These are phyloP conservation scores for Carex myosuroides DNA, from an alignment of 176 grass and related monocot species.

Conservation along the genomic window DNA sequence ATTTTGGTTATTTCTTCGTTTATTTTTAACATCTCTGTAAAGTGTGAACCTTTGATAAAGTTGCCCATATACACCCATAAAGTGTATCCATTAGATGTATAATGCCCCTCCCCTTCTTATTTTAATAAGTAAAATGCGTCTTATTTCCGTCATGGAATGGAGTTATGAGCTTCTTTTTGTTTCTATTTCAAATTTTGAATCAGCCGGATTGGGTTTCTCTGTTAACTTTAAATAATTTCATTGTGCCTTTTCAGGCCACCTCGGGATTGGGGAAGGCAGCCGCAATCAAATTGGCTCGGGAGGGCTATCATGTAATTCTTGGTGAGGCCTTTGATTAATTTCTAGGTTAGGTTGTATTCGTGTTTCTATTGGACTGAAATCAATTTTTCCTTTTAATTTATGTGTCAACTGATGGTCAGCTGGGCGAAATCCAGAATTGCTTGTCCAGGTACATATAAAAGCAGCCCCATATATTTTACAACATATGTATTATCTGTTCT, in stretches of 20 bases:
- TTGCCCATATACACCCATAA: neutral
- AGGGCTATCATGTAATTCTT: slow-evolving; percentile 71
- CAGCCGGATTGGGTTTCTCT: neutral
- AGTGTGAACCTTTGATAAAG: too few species aligned
- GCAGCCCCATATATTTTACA: neutral
- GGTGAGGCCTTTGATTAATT: slow-evolving; percentile 39
- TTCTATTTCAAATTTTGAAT: neutral
- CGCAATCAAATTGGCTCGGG: slow-evolving; percentile 42
- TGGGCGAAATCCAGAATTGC: slow-evolving; percentile 36
- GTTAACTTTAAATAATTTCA: neutral
- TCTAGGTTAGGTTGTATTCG: neutral
- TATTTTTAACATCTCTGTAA: too few species aligned
- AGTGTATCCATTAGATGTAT: neutral
- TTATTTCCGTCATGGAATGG: neutral
- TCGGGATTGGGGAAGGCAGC: slow-evolving; percentile 68
- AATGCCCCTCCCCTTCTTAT: neutral
- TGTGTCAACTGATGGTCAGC: slow-evolving; percentile 27
- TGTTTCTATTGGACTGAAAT: neutral
- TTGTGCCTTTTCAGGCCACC: slow-evolving; percentile 42
- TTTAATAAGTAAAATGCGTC: neutral
- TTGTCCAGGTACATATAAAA: slow-evolving; percentile 47
- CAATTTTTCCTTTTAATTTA: neutral
- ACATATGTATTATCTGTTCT: slow-evolving; percentile 4
- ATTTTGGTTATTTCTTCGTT: neutral
- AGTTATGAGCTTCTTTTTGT: neutral